Base-by-base conservation (phyloP, 1,284 basidiomycete species). In the Termitomyces sp. region DNA sequence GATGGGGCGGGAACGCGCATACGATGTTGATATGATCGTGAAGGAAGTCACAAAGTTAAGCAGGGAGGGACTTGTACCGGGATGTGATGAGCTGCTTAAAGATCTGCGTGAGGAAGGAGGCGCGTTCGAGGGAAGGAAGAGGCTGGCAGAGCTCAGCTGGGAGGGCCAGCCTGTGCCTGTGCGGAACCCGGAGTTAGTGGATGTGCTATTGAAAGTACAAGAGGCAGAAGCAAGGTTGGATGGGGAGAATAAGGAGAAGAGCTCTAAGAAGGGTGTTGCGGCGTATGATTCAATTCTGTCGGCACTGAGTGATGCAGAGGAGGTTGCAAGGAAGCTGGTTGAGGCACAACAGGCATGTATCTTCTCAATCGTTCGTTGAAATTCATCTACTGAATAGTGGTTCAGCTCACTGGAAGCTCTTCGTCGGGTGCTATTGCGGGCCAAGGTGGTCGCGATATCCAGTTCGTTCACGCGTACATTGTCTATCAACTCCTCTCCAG, bases 161-260 rank as follows among this genome's bases (percentile, higher is more conserved):
- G 91, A 94, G 57, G 91, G 84, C 9, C 81, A 89, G 62, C 81
- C 83, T 2, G 84, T 98, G 7, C 92, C 94, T 15, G 80, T 98
- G 45, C 82, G 94, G 53, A 94, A 89, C 63, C 92, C 94, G 0
- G 94, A 99, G 72, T 74, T 99, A 49, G 93, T 98, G 49, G 90
- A 91, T 64, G 90, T 90, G 17, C 75, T 98, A 58, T 70, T 92
- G 56, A 88, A 84, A 62, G 90, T 96, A 3, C 90, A 94, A 65
- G 83, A 87, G 12, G 92, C 89, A 2, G 83, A 94, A 63, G 72
- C 71, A 51, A 80, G 75, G 61, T 69, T 86, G 52, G 70, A 64
- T 26, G 65, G 55, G 6, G 57, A 55, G 7, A 57, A 60, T 30
- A 72, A 71, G 52, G 75, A 74, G 5, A 73, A 72, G 40, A 74